Base-by-base conservation (phyloP, 2,329 filamentous ascomycete genomes). In the Verticillium longisporum region DNA sequence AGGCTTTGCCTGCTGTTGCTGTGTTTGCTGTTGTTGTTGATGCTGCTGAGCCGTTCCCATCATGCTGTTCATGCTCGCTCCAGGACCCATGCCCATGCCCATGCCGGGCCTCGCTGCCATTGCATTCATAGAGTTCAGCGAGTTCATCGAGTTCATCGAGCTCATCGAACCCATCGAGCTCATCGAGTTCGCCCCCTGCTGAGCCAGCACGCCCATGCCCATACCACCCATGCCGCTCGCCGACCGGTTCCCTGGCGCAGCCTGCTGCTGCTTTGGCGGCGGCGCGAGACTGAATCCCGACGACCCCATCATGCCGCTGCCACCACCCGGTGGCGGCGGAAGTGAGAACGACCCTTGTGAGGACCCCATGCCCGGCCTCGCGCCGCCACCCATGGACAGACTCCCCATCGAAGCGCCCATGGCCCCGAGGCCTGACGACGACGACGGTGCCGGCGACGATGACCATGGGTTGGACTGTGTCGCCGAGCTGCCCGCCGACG, bases 321-420 rank as follows among this genome's bases (percentile, higher is more conserved):
- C 32, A 2, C 26, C 41, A 7, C 74, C 68, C 11, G 85, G 79
- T 1, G 84, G 83, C 4, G 84, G 84, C 6, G 85, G 78, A 15
- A 87, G 73, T 1, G 85, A 86, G 68, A 87, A 87, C 0, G 83
- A 78, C 4, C 70, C 63, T 55, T 69, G 72, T 11, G 74, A 72
- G 38, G 70, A 68, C 31, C 63, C 70, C 60, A 78, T 66, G 13
- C 70, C 61, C 1, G 75, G 77, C 59, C 76, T 73, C 56, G 74
- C 70, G 61, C 80, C 78, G 59, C 75, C 75, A 56, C 85, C 72
- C 1, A 78, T 15, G 26, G 56, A 80, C 70, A 85, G 73, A 60
- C 67, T 79, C 11, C 76, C 74, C 78, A 85, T 80, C 37, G 78
- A 75, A 18, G 73, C 72, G 57, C 67, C 71, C 65, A 83, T 71